Evolutionary conservation across 352 stramenopile genomes (phyloP), one percentile per base, ranked within the genome.

Genomic region (Globisporangium orthogonon): DNA sequence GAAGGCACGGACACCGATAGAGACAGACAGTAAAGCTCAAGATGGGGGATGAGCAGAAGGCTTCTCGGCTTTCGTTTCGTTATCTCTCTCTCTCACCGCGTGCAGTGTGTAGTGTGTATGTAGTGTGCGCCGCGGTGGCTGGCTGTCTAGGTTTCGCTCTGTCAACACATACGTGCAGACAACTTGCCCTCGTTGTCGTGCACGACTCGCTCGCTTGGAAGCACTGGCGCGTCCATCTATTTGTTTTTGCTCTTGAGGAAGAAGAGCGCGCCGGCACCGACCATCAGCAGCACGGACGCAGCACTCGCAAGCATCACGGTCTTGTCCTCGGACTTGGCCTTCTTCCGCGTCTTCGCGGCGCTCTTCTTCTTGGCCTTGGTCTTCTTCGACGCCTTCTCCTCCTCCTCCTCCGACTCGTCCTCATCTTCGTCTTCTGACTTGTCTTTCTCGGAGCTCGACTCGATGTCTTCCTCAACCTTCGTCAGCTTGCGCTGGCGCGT

Each of bases 401-500:
- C 74, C 45, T 83, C 76, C 41, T 54, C 66, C 11, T 62, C 71
- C 30, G 69, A 75, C 0, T 50, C 54, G 5, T 61, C 61, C 1
- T 44, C 55, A 28, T 71, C 62, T 29, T 86, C 76, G 14, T 83
- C 69, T 35, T 83, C 76, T 15, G 52, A 58, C 31, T 60, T 56
- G 5, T 61, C 72, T 43, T 76, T 80, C 9, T 56, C 58, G 11
- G 63, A 64, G 23, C 67, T 58, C 43, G 68, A 77, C 37, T 77
- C 71, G 15, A 83, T 76, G 65, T 87, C 76, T 62, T 92, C 83
- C 35, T 91, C 81, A 17, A 93, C 81, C 69, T 91, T 91, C 0
- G 83, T 93, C 30, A 93, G 65, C 68, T 88, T 74, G 39, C 74
- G 79, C 7, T 60, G 73, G 40, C 76, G 78, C 23, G 51, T 52